Percentiles rank a stretch among this genome's conserved stretches.
These are phyloP conservation scores for Papiliotrema laurentii DNA, from an alignment of 1,284 basidiomycete genomes.

Conservation along the genomic window DNA sequence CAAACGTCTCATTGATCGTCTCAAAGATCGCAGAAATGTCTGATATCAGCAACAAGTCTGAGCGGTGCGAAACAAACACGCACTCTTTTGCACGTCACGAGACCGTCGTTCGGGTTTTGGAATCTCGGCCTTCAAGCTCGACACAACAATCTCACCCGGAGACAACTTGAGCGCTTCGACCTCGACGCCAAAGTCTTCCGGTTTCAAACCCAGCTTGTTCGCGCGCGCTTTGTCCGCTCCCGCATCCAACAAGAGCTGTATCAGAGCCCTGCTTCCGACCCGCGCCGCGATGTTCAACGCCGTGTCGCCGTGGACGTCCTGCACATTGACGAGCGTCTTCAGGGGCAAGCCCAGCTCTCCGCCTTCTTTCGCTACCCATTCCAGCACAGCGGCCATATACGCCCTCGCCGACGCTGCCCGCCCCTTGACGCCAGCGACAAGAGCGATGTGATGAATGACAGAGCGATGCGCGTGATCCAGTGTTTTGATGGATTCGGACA, in stretches of 20 bases:
- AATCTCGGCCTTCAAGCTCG: slow-evolving; percentile 63
- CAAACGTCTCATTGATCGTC: slow-evolving; percentile 70
- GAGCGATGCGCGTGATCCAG: slow-evolving; percentile 85
- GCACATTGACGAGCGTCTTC: slow-evolving; percentile 77
- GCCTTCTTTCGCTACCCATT: slow-evolving; percentile 43
- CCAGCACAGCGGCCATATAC: slow-evolving; percentile 86
- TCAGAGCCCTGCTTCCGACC: slow-evolving; percentile 84
- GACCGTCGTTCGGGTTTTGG: slow-evolving; percentile 76
- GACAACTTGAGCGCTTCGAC: slow-evolving; percentile 60
- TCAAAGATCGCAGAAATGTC: slow-evolving; percentile 84
- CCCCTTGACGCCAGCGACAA: slow-evolving; percentile 85
- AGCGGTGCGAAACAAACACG: slow-evolving; percentile 16
- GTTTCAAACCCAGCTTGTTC: slow-evolving; percentile 91
- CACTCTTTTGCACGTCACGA: slow-evolving; percentile 81
- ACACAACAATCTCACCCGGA: slow-evolving; percentile 68
- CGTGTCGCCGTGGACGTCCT: slow-evolving; percentile 95
- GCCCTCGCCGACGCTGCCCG: slow-evolving; percentile 78
- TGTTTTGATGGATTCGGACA: slow-evolving; percentile 69
- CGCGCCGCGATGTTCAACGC: slow-evolving; percentile 91
- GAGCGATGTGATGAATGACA: slow-evolving; percentile 90
- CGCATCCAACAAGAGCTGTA: slow-evolving; percentile 82
- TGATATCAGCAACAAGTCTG: slow-evolving; percentile 32
- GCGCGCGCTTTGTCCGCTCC: slow-evolving; percentile 84
- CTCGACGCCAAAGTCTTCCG: slow-evolving; percentile 90
- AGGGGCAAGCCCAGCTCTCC: slow-evolving; percentile 47